Evolutionary conservation across 768 basidiomycete species (phyloP).

Genomic region (Russula foetens): DNA sequence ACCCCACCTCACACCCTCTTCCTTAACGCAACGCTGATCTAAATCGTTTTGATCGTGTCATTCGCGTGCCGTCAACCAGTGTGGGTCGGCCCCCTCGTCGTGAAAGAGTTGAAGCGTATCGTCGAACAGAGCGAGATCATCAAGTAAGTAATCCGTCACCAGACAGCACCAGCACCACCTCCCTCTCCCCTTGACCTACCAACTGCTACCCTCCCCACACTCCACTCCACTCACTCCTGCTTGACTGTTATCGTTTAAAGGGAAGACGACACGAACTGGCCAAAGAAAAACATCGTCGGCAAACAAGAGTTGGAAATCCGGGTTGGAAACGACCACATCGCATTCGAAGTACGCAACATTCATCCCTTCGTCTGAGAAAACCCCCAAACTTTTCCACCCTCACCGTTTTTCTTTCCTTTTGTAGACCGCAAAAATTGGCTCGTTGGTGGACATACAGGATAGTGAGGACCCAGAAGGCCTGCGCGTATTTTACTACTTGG

Average conservation of each 20-base stretch:
- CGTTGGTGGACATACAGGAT: constrained; percentile 92
- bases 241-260: constrained; percentile 33
- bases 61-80: too few species aligned
- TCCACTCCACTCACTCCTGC: too few species aligned
- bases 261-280: constrained; percentile 98
- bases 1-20: too few species aligned
- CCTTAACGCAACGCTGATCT: too few species aligned
- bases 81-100: constrained; percentile 88
- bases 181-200: too few species aligned
- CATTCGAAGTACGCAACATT: constrained; percentile 76
- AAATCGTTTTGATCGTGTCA: too few species aligned
- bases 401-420: background rate
- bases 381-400: too few species aligned
- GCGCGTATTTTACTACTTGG: constrained; percentile 96
- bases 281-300: constrained; percentile 97
- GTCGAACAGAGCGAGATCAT: constrained; percentile 90
- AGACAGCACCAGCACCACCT: too few species aligned
- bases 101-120: constrained; percentile 92
- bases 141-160: constrained; percentile 77
- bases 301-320: constrained; percentile 97
- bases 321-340: constrained; percentile 89
- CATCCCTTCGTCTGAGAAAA: background rate
- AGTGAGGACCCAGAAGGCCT: constrained; percentile 97
- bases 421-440: constrained; percentile 97
- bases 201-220: too few species aligned